These are phyloP conservation scores for Penicillium sp. DNA, from an alignment of 2,329 filamentous ascomycete genomes.

Conservation along the genomic window DNA sequence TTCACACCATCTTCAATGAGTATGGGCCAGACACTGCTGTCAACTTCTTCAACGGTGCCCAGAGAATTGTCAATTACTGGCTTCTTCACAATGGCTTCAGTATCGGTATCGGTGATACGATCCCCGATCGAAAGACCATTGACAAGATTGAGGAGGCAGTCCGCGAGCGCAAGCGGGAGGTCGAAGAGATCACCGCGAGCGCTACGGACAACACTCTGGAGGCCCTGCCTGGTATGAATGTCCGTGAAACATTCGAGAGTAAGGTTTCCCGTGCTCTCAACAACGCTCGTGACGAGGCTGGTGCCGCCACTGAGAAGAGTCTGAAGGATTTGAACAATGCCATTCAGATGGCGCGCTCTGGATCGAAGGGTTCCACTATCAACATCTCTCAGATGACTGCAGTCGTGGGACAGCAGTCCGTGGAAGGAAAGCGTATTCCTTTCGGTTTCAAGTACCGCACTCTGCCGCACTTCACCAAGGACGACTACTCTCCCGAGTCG, in stretches of 20 bases:
- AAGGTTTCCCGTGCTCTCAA: slow-evolving; percentile 93
- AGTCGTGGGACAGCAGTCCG: slow-evolving; percentile 93
- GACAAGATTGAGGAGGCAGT: slow-evolving; percentile 79
- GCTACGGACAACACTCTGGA: slow-evolving; percentile 87
- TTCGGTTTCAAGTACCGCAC: slow-evolving; percentile 99
- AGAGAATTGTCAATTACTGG: slow-evolving; percentile 96
- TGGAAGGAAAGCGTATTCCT: slow-evolving; percentile 97
- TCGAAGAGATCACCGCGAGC: slow-evolving; percentile 66
- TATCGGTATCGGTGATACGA: slow-evolving; percentile 97
- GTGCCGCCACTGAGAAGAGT: slow-evolving; percentile 85
- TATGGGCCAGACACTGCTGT: slow-evolving; percentile 80
- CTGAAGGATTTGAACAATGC: slow-evolving; percentile 96
- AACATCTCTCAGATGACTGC: slow-evolving; percentile 99
- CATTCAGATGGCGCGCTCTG: slow-evolving; percentile 90
- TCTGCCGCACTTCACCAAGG: slow-evolving; percentile 96
- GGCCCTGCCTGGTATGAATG: slow-evolving; percentile 94
- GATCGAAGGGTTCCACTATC: slow-evolving; percentile 97
- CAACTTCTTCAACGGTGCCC: slow-evolving; percentile 91
- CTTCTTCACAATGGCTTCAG: slow-evolving; percentile 93
- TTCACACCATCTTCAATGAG: slow-evolving; percentile 96
- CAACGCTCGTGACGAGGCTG: slow-evolving; percentile 91
- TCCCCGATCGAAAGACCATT: slow-evolving; percentile 82
- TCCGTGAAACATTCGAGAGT: slow-evolving; percentile 96
- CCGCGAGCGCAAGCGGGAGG: slow-evolving; percentile 72
- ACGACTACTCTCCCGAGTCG: slow-evolving; percentile 95